Base-by-base conservation (phyloP, 2,329 filamentous ascomycete species). In the Pseudogymnoascus verrucosus region DNA sequence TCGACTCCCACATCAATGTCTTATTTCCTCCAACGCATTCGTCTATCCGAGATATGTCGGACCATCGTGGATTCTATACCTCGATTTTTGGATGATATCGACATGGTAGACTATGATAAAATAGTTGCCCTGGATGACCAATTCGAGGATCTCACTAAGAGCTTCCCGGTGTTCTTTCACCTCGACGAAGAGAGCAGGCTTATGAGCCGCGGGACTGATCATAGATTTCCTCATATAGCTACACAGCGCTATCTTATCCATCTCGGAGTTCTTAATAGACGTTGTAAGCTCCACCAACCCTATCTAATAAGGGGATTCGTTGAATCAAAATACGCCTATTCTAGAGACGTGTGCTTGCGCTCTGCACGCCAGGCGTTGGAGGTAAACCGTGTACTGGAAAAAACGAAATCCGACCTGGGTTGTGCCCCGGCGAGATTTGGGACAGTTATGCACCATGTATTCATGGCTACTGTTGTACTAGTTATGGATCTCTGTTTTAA, bases 401-500 rank as follows among this genome's bases (percentile, higher is more conserved):
- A 71, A 36, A 67, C 70, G 8, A 64, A 69, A 1, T 62, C 59
- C 7, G 67, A 71, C 44, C 65, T 69, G 7, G 70, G 51, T 12
- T 57, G 74, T 26, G 64, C 68, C 0, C 51, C 68, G 28, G 62
- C 67, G 14, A 68, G 72, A 3, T 70, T 73, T 2, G 73, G 72
- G 37, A 67, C 71, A 16, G 44, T 76, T 10, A 68, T 74, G 26
- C 72, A 72, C 40, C 69, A 70, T 47, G 66, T 77, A 0, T 77
- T 76, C 64, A 72, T 78, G 65, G 74, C 75, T 1, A 74, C 71
- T 7, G 72, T 76, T 12, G 73, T 76, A 1, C 69, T 77, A 1
- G 68, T 77, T 5, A 73, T 78, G 68, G 76, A 77, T 39, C 69
- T 74, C 19, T 76, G 74, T 54, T 70, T 74, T 42, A 71, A 73